A percentile compares a stretch with the other conserved stretches of the same genome.
These are phyloP conservation scores for Tetrapisispora pingtungensis DNA, from an alignment of 805 yeast genomes.

Conservation along the genomic window DNA sequence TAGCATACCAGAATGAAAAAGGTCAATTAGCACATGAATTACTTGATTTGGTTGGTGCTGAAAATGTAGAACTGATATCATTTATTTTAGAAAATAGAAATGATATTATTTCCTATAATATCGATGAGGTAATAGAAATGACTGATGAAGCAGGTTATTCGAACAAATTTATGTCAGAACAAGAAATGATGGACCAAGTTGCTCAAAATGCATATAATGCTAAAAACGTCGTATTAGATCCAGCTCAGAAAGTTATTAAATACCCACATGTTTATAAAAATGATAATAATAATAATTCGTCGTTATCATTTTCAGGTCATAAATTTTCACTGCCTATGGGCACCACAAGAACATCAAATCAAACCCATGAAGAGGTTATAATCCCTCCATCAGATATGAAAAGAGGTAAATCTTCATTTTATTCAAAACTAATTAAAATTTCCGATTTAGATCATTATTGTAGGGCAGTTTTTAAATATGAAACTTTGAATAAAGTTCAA, in stretches of 20 bases:
- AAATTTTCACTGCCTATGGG: conserved; percentile 75
- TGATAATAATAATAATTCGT: conserved; percentile 45
- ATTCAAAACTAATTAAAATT: conserved; percentile 42
- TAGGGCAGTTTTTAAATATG: conserved; percentile 75
- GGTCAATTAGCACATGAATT: conserved; percentile 61
- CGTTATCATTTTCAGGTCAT: conserved; percentile 70
- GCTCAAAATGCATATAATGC: conserved; percentile 40
- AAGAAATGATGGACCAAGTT: conserved; percentile 46
- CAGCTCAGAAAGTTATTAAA: conserved; percentile 36
- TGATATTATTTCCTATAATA: conserved; percentile 8
- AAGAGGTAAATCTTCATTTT: conserved; percentile 36
- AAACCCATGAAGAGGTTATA: conserved; percentile 65
- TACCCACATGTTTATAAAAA: conserved; percentile 85
- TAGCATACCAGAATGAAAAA: conserved; percentile 32
- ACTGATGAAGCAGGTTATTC: conserved; percentile 14
- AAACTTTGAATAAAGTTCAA: conserved; percentile 76
- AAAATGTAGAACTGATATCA: conserved; percentile 71
- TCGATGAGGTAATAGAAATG: conserved; percentile 14
- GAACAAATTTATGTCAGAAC: conserved; percentile 37
- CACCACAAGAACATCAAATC: conserved; percentile 52
- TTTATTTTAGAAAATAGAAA: conserved; percentile 19
- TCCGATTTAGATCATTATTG: conserved; percentile 66
- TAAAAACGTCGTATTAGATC: conserved; percentile 39
- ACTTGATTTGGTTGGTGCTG: conserved; percentile 77
- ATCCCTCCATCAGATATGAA: conserved; percentile 65